phyloP scores from a whole-genome alignment of 345 rosid genomes.

The Schrenkiella parvula region DNA sequence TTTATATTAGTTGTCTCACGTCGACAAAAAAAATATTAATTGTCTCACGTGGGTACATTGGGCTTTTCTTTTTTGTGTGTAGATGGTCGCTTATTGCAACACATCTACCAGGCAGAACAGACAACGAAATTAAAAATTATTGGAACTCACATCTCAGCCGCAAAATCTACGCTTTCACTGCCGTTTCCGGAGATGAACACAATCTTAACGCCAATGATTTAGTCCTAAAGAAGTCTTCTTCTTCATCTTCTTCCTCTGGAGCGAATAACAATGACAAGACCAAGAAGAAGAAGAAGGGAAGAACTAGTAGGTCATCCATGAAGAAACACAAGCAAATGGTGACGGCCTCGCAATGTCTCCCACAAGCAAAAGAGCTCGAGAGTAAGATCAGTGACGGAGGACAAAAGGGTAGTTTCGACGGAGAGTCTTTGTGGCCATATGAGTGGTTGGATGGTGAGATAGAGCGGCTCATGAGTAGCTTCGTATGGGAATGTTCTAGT shows the following conservation, averaged over 20 bases:
- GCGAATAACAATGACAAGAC: conserved; percentile 17
- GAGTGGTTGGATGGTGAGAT: conserved; percentile 76
- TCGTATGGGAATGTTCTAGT: conserved; percentile 26
- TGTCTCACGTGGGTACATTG: background rate
- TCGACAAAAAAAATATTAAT: too few relatives aligned
- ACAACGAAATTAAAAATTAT: conserved; percentile 86
- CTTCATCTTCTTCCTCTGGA: background rate
- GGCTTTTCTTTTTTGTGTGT: background rate
- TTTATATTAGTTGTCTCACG: background rate
- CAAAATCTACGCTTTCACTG: conserved; percentile 45
- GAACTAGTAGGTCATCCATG: conserved; percentile 41
- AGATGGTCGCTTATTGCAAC: conserved; percentile 87
- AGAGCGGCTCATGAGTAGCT: conserved; percentile 38
- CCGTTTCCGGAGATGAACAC: background rate
- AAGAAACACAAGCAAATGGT: conserved; percentile 42
- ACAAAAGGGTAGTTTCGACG: conserved; percentile 1
- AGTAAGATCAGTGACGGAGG: conserved; percentile 1
- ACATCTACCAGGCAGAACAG: conserved; percentile 78
- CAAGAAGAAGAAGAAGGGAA: conserved; percentile 30
- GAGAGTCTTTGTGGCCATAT: conserved; percentile 49
- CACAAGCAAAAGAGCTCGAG: conserved; percentile 1
- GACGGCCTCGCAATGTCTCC: conserved; percentile 11
- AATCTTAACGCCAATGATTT: background rate
- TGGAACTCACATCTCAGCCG: conserved; percentile 87
- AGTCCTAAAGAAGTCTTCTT: background rate